Percentiles rank a stretch among this genome's conserved stretches.
Conservation (phyloP, 2,329 filamentous ascomycete genomes). For the Verticillium isaacii region DNA sequence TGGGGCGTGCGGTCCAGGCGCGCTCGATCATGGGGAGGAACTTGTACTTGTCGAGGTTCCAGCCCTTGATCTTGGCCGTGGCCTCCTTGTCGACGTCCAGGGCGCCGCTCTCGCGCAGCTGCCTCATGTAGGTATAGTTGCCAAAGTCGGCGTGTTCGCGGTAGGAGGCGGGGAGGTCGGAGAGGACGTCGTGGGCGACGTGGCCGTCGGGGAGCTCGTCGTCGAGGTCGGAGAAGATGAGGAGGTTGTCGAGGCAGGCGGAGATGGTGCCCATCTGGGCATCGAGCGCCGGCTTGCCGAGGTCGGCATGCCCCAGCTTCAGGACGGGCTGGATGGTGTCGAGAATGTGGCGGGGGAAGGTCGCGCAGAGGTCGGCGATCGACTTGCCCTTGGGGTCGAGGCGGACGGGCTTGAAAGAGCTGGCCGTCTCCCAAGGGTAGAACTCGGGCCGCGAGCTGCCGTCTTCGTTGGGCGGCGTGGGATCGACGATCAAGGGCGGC, state of each 20-base stretch:
- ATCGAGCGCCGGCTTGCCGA: slow-evolving; percentile 27
- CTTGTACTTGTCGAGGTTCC: slow-evolving; percentile 53
- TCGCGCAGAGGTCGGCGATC: slow-evolving; percentile 17
- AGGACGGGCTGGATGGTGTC: slow-evolving; percentile 29
- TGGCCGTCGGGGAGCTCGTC: slow-evolving; percentile 33
- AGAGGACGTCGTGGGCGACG: slow-evolving; percentile 38
- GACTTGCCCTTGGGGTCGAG: slow-evolving; percentile 11
- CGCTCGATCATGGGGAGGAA: slow-evolving; percentile 51
- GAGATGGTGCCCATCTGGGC: slow-evolving; percentile 48
- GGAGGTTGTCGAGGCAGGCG: slow-evolving; percentile 40
- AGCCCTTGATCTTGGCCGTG: slow-evolving; percentile 33
- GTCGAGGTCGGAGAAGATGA: slow-evolving; percentile 48
- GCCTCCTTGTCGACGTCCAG: slow-evolving; percentile 23
- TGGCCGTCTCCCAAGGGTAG: slow-evolving; percentile 18
- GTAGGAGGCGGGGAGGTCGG: slow-evolving; percentile 36
- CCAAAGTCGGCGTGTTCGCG: slow-evolving; percentile 20
- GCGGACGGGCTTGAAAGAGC: slow-evolving; percentile 19
- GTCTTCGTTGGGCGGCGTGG: slow-evolving; percentile 3
- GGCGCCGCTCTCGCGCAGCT: slow-evolving; percentile 26
- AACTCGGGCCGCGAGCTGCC: slow-evolving; percentile 6
- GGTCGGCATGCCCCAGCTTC: slow-evolving; percentile 43
- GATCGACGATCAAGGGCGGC: background rate
- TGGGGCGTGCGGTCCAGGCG: slow-evolving; percentile 39
- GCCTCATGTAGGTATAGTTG: slow-evolving; percentile 34
- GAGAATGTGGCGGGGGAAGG: slow-evolving; percentile 20